These are phyloP conservation scores for Hyphopichia fennica DNA, from an alignment of 1,139 yeast genomes.

Conservation along the genomic window DNA sequence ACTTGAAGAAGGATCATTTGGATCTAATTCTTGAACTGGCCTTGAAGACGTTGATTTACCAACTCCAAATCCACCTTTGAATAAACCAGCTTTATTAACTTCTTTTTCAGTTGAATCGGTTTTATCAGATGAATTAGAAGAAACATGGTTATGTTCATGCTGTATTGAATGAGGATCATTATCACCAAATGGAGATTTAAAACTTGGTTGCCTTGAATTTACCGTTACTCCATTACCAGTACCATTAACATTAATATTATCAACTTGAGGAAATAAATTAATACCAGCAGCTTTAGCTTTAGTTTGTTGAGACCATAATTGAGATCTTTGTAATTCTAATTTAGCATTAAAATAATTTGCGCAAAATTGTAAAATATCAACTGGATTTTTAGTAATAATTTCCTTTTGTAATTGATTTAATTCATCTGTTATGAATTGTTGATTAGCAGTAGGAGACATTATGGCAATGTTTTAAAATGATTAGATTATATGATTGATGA, in stretches of 20 bases:
- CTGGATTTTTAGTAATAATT: conserved; percentile 60
- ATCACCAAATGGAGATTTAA: conserved; percentile 65
- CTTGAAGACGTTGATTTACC: conserved; percentile 16
- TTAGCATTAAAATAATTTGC: conserved; percentile 67
- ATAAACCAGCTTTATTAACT: conserved; percentile 28
- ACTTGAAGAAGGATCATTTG: conserved; percentile 25
- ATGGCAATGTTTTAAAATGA: too few species aligned
- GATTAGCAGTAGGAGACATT: background rate
- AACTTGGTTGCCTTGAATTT: conserved; percentile 46
- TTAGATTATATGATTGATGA: too few species aligned
- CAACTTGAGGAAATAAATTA: conserved; percentile 46
- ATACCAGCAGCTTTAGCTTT: conserved; percentile 56
- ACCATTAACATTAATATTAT: conserved; percentile 26
- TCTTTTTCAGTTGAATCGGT: conserved; percentile 10
- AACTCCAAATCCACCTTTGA: conserved; percentile 48
- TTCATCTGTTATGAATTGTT: conserved; percentile 38
- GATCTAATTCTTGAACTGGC: conserved; percentile 26
- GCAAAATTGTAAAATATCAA: conserved; percentile 71
- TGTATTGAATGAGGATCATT: conserved; percentile 61
- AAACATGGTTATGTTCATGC: conserved; percentile 17
- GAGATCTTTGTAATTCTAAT: conserved; percentile 59
- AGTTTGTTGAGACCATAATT: conserved; percentile 52
- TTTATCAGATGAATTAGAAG: conserved; percentile 8
- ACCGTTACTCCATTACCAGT: conserved; percentile 19
- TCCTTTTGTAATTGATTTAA: conserved; percentile 64